Evolutionary conservation across 441 rosid genomes (phyloP).

Genomic region (Melastoma candidum): DNA sequence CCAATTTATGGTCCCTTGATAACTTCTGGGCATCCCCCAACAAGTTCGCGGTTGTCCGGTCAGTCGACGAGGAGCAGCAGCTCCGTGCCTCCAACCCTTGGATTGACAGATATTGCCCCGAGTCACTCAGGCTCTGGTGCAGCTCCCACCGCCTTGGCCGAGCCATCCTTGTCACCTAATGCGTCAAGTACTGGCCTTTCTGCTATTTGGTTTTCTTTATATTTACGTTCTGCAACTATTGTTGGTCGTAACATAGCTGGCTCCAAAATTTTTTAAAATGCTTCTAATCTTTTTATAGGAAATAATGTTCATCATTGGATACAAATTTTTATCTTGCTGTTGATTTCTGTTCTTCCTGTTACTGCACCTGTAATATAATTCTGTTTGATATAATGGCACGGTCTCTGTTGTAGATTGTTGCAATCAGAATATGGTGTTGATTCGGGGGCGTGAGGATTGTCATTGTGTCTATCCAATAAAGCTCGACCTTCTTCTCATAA

Average conservation of each 20-base stretch:
- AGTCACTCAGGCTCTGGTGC: constrained; percentile 38
- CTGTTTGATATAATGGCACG: constrained; percentile 4
- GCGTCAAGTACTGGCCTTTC: constrained; percentile 41
- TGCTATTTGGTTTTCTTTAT: constrained; percentile 2
- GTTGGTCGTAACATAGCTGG: background rate
- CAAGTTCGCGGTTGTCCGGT: constrained; percentile 49
- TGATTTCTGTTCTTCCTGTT: background rate
- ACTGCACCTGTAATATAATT: constrained; percentile 9
- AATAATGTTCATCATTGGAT: too few relatives aligned
- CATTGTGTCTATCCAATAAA: constrained; percentile 92
- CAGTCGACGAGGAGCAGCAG: constrained; percentile 47
- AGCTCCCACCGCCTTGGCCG: constrained; percentile 45
- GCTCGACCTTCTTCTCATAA: constrained; percentile 82
- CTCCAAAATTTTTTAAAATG: background rate
- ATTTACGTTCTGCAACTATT: constrained; percentile 2
- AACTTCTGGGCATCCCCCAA: constrained; percentile 47
- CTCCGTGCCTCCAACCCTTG: constrained; percentile 42
- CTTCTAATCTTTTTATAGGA: too few relatives aligned
- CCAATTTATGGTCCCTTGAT: constrained; percentile 49
- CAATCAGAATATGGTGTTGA: constrained; percentile 63
- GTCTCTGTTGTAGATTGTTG: constrained; percentile 60
- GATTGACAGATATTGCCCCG: constrained; percentile 62
- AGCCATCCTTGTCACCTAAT: constrained; percentile 76
- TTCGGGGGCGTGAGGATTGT: constrained; percentile 61
- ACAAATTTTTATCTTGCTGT: background rate